These are phyloP conservation scores for Tuber microsphaerosporum DNA, from an alignment of 495 filamentous ascomycete genomes.

Conservation along the genomic window DNA sequence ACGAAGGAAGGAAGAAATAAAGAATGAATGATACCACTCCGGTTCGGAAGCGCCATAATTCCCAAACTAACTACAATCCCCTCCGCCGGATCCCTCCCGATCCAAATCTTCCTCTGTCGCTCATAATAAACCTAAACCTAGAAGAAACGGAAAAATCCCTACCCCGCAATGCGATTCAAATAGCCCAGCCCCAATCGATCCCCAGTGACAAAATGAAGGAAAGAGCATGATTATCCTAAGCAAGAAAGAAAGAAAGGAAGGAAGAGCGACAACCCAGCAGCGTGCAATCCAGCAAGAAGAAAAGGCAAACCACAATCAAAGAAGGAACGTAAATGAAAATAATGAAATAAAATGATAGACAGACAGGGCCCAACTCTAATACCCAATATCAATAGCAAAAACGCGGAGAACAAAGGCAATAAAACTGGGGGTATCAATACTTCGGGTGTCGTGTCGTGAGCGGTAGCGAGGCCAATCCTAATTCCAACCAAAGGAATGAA, in stretches of 20 bases:
- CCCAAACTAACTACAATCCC: not conserved
- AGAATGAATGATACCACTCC: not conserved
- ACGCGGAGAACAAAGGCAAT: not conserved
- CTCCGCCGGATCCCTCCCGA: not conserved
- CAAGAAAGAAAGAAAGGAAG: not conserved
- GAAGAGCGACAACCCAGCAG: not conserved
- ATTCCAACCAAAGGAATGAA: slow-evolving; percentile 12
- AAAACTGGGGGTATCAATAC: not conserved
- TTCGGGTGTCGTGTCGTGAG: not conserved
- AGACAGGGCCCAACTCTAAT: slow-evolving; percentile 1
- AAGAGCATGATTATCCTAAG: not conserved
- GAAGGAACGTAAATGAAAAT: not conserved
- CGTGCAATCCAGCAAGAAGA: not conserved
- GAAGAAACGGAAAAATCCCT: not conserved
- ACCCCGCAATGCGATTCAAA: not conserved
- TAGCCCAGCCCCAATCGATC: not conserved
- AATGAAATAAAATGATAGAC: not conserved
- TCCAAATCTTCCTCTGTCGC: not conserved
- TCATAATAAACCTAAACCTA: not conserved
- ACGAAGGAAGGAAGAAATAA: not conserved
- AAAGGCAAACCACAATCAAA: not conserved
- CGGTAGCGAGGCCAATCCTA: not conserved
- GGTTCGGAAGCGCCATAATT: not conserved
- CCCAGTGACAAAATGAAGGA: not conserved
- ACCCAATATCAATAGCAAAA: not conserved